phyloP scores from a whole-genome alignment of 495 filamentous ascomycete genomes.

The Tuber calosporum region DNA sequence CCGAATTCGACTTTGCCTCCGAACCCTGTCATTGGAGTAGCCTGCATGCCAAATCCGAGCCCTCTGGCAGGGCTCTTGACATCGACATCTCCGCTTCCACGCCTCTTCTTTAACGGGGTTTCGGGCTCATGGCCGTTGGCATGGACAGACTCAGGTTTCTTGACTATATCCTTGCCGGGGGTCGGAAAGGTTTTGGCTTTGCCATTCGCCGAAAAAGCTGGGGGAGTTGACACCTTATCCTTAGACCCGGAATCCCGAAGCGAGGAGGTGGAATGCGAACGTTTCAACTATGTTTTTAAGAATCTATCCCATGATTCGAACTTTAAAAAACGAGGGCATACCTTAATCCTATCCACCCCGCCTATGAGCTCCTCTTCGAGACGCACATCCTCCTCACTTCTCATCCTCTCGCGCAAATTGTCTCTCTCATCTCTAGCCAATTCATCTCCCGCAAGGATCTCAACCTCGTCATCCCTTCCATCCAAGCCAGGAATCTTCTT shows the following conservation, averaged over 20 bases:
- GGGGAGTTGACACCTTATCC: constrained; percentile 25
- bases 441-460: constrained; percentile 43
- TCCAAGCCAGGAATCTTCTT: constrained; percentile 46
- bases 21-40: constrained; percentile 31
- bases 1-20: constrained; percentile 36
- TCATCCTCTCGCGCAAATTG: constrained; percentile 40
- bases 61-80: constrained; percentile 36
- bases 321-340: constrained; percentile 46
- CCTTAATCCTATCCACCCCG: constrained; percentile 84
- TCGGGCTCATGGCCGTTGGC: constrained; percentile 30
- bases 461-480: constrained; percentile 57
- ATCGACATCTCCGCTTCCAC: constrained; percentile 35
- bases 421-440: constrained; percentile 36
- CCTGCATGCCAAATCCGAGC: constrained; percentile 26
- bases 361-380: constrained; percentile 81
- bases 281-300: constrained; percentile 66
- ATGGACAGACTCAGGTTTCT: constrained; percentile 4
- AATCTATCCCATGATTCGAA: constrained; percentile 29
- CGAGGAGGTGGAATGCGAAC: constrained; percentile 69
- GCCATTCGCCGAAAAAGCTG: constrained; percentile 13
- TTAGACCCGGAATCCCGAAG: constrained; percentile 31
- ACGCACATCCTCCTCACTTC: constrained; percentile 72
- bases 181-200: constrained; percentile 13
- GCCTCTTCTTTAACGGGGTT: constrained; percentile 38
- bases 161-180: constrained; percentile 11